These are phyloP conservation scores for Coemansia sp. DNA, from an alignment of 192 early-diverging fungal genomes.

Conservation along the genomic window DNA sequence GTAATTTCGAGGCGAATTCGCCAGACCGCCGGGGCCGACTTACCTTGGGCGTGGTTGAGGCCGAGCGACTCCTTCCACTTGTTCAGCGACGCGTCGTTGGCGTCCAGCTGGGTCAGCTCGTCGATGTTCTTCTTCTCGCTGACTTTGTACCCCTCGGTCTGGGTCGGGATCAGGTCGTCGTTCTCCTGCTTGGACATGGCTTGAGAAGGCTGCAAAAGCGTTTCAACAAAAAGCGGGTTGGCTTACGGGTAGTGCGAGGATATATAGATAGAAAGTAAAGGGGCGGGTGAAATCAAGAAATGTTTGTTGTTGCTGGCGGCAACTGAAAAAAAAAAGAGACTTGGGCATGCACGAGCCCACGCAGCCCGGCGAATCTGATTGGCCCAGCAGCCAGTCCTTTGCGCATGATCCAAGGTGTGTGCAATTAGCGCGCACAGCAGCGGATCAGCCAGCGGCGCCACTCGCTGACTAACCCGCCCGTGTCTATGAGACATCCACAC, in stretches of 20 bases:
- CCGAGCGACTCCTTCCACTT: conserved; percentile 98
- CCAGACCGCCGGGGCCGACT: background rate
- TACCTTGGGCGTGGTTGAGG: conserved; percentile 56
- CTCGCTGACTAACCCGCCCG: too few species aligned
- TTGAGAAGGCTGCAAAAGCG: background rate
- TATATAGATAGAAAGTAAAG: background rate
- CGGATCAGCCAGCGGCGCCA: too few species aligned
- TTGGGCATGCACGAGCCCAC: too few species aligned
- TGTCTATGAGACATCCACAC: too few species aligned
- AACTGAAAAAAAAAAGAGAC: conserved; percentile 5
- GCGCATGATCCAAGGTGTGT: too few species aligned
- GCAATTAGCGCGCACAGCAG: too few species aligned
- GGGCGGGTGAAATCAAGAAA: background rate
- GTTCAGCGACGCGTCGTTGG: conserved; percentile 85
- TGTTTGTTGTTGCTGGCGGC: background rate
- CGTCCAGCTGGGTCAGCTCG: conserved; percentile 82
- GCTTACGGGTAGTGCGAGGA: background rate
- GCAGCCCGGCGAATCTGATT: too few species aligned
- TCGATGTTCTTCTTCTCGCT: conserved; percentile 87
- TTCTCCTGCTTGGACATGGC: conserved; percentile 27
- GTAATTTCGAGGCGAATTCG: background rate
- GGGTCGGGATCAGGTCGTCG: conserved; percentile 65
- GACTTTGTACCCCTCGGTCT: conserved; percentile 83
- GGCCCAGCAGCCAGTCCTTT: too few species aligned
- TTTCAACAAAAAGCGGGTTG: background rate